Conservation (phyloP, 2,329 filamentous ascomycete genomes). For the Colletotrichum truncatum region DNA sequence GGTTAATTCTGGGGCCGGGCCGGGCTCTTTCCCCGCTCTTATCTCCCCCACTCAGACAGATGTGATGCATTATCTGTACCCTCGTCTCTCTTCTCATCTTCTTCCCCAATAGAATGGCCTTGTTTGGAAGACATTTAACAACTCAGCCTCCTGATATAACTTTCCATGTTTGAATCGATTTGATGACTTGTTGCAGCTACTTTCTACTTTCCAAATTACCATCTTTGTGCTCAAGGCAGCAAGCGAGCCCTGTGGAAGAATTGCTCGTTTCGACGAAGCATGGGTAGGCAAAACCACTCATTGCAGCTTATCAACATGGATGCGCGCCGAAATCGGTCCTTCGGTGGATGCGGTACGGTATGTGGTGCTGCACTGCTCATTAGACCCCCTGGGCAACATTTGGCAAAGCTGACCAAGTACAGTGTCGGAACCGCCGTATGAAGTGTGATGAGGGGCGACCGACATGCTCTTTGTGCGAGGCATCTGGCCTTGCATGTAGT, state of each 20-base stretch:
- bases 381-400: neutral
- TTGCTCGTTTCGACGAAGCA: neutral
- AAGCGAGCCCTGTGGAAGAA: neutral
- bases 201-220: neutral
- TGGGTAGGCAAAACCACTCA: neutral
- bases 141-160: constrained; percentile 1
- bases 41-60: neutral
- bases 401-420: neutral
- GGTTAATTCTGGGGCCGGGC: constrained; percentile 2
- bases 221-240: neutral
- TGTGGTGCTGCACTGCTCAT: neutral
- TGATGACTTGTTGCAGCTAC: neutral
- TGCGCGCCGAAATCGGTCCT: constrained; percentile 35
- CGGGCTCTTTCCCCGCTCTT: constrained; percentile 1
- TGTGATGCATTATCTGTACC: neutral
- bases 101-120: neutral
- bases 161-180: neutral
- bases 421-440: constrained; percentile 47
- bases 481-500: constrained; percentile 38
- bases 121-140: neutral
- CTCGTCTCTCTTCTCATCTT: neutral
- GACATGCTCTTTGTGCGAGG: constrained; percentile 41
- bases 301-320: neutral
- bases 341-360: constrained; percentile 28
- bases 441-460: constrained; percentile 49